Evolutionary conservation across 2,329 filamentous ascomycete species (phyloP), one percentile per base, ranked within the genome.

Genomic region (Aureobasidium leucospermi): DNA sequence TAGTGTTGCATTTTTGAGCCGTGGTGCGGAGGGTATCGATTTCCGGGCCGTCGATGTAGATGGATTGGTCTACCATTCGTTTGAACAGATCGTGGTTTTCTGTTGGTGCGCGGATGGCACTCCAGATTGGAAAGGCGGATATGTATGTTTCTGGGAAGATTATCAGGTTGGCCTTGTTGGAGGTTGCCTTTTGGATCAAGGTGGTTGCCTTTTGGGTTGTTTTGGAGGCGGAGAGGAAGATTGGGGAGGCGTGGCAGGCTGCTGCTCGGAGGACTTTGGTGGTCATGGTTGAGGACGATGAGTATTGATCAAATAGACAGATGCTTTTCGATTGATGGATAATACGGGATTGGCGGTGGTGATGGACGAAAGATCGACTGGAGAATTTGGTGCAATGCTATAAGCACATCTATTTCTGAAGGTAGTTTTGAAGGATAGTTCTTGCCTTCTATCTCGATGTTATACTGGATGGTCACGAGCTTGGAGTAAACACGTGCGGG

Each of bases 71-170:
- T 1, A 71, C 74, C 23, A 83, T 77, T 5, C 69, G 71, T n/a
- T 71, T 68, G 66, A 82, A 82, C 53, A 81, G 69, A 9, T 68
- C 65, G 60, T 83, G 80, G 60, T 81, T 81, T 5, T 80, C 74
- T 0, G 74, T 75, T 0, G 81, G 81, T 0, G 79, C 65, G 0
- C 64, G 58, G 32, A 70, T 45, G n/a, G 78, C 70, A 19, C 75
- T 77, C 80, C 81, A 83, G 19, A 81, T 59, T 0, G 81, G 80
- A 51, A 81, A 83, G 0, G 77, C 80, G 0, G 80, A 74, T 43
- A 83, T 79, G 64, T 73, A 80, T 0, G 78, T 75, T 65, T 83
- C 80, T 0, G 81, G 79, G 62, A 83, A 82, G 31, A 81, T 76
- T 11, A 83, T 74, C 3, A 83, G 68, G 23, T 81, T 74, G 7